phyloP scores from a whole-genome alignment of 1,284 basidiomycete species.

The Butyriboletus appendiculatus region DNA sequence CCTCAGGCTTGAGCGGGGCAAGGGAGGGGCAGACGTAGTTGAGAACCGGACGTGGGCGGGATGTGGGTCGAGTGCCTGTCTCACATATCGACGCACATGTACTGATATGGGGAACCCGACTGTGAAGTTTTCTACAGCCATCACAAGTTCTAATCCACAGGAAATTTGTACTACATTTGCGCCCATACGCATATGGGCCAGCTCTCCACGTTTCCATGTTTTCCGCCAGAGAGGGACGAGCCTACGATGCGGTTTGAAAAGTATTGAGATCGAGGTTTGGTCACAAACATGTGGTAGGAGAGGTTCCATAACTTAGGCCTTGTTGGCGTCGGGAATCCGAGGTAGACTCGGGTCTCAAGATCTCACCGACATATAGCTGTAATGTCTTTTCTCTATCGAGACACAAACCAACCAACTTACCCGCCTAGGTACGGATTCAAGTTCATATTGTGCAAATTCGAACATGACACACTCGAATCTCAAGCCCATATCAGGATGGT shows the following conservation, averaged over 20 bases:
- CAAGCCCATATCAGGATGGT: neutral
- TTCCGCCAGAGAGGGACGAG: slow-evolving; percentile 39
- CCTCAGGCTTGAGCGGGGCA: neutral
- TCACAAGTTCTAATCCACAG: neutral
- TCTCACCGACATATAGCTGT: neutral
- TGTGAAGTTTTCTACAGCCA: neutral
- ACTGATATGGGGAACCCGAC: neutral
- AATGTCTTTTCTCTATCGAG: neutral
- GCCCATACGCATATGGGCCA: slow-evolving; percentile 19
- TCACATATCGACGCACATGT: neutral
- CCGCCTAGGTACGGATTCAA: neutral
- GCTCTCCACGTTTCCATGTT: slow-evolving; percentile 44
- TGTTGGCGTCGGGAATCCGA: neutral
- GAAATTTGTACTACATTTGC: too few species aligned
- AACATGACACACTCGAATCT: neutral
- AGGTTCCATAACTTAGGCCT: slow-evolving; percentile 47
- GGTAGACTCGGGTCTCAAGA: neutral
- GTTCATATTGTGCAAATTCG: neutral
- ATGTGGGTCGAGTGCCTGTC: neutral
- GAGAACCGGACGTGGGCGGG: neutral
- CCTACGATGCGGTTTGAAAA: slow-evolving; percentile 46
- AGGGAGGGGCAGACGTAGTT: neutral
- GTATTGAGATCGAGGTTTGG: slow-evolving; percentile 35
- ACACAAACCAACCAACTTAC: too few species aligned
- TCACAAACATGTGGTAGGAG: slow-evolving; percentile 59